Percentiles rank a stretch among this genome's conserved stretches.
phyloP scores from a whole-genome alignment of 768 basidiomycete genomes.

The Russula olivacea region DNA sequence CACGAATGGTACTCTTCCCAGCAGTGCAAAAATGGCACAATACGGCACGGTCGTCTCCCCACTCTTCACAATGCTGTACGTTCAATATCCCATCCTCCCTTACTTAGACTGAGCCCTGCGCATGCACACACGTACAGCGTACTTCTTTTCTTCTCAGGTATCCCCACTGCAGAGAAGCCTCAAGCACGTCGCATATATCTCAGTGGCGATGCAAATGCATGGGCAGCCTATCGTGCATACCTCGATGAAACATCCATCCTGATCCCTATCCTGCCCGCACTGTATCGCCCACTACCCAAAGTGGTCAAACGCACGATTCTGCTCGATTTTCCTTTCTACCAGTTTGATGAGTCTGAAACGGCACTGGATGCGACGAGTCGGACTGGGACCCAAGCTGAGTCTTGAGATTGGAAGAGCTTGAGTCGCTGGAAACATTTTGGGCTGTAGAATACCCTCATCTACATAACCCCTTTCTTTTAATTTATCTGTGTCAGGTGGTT shows the following conservation, averaged over 20 bases:
- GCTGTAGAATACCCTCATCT: background rate
- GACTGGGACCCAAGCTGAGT: background rate
- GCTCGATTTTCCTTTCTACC: slow-evolving; percentile 58
- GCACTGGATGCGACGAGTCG: background rate
- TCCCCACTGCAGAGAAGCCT: slow-evolving; percentile 68
- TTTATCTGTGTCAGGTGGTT: background rate
- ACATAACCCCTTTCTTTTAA: background rate
- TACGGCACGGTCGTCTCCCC: slow-evolving; percentile 57
- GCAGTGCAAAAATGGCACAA: slow-evolving; percentile 47
- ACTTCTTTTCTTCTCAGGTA: slow-evolving; percentile 59
- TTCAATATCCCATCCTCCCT: background rate
- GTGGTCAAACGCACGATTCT: slow-evolving; percentile 50
- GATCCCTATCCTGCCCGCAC: slow-evolving; percentile 50
- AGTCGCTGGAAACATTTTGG: background rate
- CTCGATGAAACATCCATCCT: slow-evolving; percentile 53
- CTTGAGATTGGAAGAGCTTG: background rate
- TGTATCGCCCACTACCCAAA: slow-evolving; percentile 49
- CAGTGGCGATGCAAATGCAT: slow-evolving; percentile 31
- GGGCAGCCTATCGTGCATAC: slow-evolving; percentile 52
- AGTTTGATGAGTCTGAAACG: slow-evolving; percentile 35
- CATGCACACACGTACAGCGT: slow-evolving; percentile 32
- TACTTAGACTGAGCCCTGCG: background rate
- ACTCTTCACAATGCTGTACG: slow-evolving; percentile 55
- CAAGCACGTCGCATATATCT: slow-evolving; percentile 41
- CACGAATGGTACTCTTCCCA: slow-evolving; percentile 39